These are phyloP conservation scores for Tuber brumale DNA, from an alignment of 495 filamentous ascomycete genomes.

Conservation along the genomic window DNA sequence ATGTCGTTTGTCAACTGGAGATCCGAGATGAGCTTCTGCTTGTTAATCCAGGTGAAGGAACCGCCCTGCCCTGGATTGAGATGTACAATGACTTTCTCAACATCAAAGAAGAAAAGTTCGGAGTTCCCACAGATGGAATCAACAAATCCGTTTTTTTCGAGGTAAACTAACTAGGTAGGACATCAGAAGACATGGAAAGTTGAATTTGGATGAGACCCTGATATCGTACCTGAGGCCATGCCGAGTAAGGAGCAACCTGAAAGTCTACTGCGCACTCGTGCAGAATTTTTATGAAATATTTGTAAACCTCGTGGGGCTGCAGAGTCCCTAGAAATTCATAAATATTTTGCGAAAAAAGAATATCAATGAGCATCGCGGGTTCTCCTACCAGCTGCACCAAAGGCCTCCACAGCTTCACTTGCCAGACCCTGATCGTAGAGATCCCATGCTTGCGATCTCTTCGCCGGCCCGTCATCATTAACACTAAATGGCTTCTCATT, in stretches of 20 bases:
- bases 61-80: constrained; percentile 60
- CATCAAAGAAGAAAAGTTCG: constrained; percentile 81
- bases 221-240: constrained; percentile 70
- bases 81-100: constrained; percentile 72
- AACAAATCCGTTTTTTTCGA: constrained; percentile 63
- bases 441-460: constrained; percentile 59
- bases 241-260: constrained; percentile 82
- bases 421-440: constrained; percentile 76
- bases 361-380: constrained; percentile 3
- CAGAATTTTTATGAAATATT: constrained; percentile 67
- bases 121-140: constrained; percentile 77
- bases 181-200: constrained; percentile 8
- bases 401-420: constrained; percentile 69
- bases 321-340: constrained; percentile 47
- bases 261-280: constrained; percentile 64
- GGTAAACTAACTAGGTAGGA: constrained; percentile 64
- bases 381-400: constrained; percentile 69
- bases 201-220: background rate
- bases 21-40: constrained; percentile 61
- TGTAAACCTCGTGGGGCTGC: constrained; percentile 58
- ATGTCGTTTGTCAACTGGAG: constrained; percentile 62
- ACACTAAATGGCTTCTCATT: constrained; percentile 49
- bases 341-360: background rate
- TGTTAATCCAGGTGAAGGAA: constrained; percentile 64
- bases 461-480: constrained; percentile 27